Evolutionary conservation across 1,284 basidiomycete species (phyloP), one percentile per base, ranked within the genome.

Genomic region (Microbotryomycetes sp.): DNA sequence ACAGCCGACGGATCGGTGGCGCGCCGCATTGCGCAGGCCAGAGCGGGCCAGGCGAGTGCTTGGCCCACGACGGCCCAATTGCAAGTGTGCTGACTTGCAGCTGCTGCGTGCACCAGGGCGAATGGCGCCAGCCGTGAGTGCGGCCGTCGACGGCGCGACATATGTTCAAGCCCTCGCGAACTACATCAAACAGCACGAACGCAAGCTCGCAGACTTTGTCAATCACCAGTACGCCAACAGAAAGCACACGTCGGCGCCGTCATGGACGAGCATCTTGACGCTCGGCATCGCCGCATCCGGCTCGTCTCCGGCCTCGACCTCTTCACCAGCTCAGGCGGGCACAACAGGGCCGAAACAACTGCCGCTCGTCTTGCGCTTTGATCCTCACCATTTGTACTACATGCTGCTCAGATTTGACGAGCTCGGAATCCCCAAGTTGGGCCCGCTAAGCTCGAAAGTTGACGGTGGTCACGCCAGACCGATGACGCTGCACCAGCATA

Each of bases 301-400:
- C 16, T 57, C 55, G 13, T 24, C 52, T 18, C 56, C 49, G 21
- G 28, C 48, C 13, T 49, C 47, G 15, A 26, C 45, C 15, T 2
- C 52, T 9, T 26, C 57, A 23, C 3, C 41, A 4, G 26, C 31
- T 2, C 23, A 24, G 18, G 6, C 47, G 5, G 21, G 26, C 15
- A 0, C 29, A 21, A 23, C 7, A 7, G 26, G 18, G 11, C 55
- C 51, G 15, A 47, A 59, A 24, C 31, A 46, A 24, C 50, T 61
- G 13, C 65, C 69, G 16, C 76, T 87, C 45, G 76, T 85, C 13
- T 81, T 91, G 52, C 75, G 81, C 7, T 81, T 88, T 67, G 88
- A 91, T 75, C 83, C 82, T 18, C 88, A 91, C 73, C 89, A 87
- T 70, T 81, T 94, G 13, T 90, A 88, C 80, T 94, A 92, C 75